Base-by-base conservation (phyloP, 2,329 filamentous ascomycete genomes). In the Diplocarpon mali region DNA sequence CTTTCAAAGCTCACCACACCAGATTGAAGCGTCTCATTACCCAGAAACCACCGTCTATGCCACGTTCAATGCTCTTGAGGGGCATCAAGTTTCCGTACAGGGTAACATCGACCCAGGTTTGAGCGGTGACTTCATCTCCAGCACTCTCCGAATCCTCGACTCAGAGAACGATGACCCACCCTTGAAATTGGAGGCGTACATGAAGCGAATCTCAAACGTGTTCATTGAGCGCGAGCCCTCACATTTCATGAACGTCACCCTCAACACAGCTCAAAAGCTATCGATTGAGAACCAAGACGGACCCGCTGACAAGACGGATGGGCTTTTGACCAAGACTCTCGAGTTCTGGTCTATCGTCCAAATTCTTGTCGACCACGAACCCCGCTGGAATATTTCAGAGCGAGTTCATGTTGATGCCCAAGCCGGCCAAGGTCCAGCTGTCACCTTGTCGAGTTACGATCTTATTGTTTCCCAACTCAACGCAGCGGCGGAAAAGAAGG, bases 331-430 rank as follows among this genome's bases (percentile, higher is more conserved):
- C 42, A 70, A 74, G 47, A 73, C 76, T 1, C 66, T 82, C 4
- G 76, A 82, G 57, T 67, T 82, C 2, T 82, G 78, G 78, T 73
- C 75, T 0, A 67, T 78, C 5, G 76, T 81, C 4, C 77, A 82
- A 57, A 75, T 79, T 37, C 50, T 62, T 11, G 75, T 81, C 46
- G 77, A 81, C 57, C 71, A 75, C 39, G 77, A 81, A 57, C 68
- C 76, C 3, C 71, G 76, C 49, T 82, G 78, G 78, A 69, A 65
- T 29, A 44, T 61, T n/a, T 50, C 49, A 7, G 49, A 56, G 16
- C 53, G 53, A 35, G 38, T 40, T 9, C 35, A 49, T 17, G 14
- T 44, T 5, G 43, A 53, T 13, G 42, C 45, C 16, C 43, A 40
- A 27, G 42, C 48, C n/a, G 56, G 53, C 10, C 41, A 50, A 45